Base-by-base conservation (phyloP, 169 alveolate species). In the Cryptosporidium tyzzeri region DNA sequence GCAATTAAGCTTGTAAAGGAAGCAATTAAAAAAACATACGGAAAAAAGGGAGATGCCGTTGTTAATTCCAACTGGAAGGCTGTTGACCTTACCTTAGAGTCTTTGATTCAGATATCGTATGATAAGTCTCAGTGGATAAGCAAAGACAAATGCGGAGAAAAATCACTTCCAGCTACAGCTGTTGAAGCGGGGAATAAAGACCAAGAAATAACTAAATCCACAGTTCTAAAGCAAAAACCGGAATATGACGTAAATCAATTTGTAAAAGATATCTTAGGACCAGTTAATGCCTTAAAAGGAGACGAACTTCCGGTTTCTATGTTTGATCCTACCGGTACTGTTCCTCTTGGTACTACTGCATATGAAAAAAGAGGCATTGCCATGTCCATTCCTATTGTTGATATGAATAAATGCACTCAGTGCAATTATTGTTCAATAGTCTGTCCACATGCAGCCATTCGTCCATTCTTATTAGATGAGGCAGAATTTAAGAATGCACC, bases 321-420 rank as follows among this genome's bases (percentile, higher is more conserved):
- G 51, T 92, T 92, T 69, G 86, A 65, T 62, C 94, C 94, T 12
- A 91, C 92, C 1, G 94, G 94, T 9, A 84, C 69, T 69, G 91
- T 86, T 62, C 94, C 94, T 18, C 86, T 89, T 41, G 87, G 91
- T 23, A 91, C 92, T 35, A 84, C 93, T 2, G 91, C 89, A 59
- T 92, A 41, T 39, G 94, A 91, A 74, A 92, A 92, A 89, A 86
- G 94, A 48, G 93, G 93, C 3, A 91, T 92, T 26, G 94, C 94
- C 5, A 86, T 84, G 35, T 67, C 92, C 16, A 86, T 92, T 55
- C 94, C 94, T 0, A 86, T 86, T n/a, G 94, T 92, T 61, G 94
- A 92, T 87, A 87, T 92, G 93, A 92, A 92, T 85, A 92, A 92
- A 73, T 92, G 94, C 65, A 92, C 92, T 65, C 94, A 92, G 65